Base-by-base conservation (phyloP, 2,329 filamentous ascomycete genomes). In the Curvularia hawaiiensis region DNA sequence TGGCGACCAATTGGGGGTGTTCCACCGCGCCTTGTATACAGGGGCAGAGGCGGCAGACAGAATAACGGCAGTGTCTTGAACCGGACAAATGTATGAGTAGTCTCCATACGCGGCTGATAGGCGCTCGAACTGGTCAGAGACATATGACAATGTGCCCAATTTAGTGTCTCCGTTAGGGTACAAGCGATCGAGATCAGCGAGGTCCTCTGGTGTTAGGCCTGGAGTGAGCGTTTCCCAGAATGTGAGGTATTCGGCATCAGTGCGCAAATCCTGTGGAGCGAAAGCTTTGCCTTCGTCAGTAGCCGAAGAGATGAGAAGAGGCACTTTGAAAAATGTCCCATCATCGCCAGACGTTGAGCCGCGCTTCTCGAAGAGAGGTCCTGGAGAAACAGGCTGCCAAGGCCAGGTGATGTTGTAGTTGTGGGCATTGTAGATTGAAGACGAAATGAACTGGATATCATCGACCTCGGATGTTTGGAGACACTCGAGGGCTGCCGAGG, bases 381-480 rank as follows among this genome's bases (percentile, higher is more conserved):
- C 80, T 0, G 79, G 79, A 0, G 80, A 78, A 0, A 78, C 77
- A 1, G 81, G 81, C 50, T 83, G 81, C 67, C 80, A 83, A 0
- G 81, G 80, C 80, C 80, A 83, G 0, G 79, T 82, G 26, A 79
- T 67, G 38, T 74, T 74, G 16, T 75, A 73, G 4, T 77, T 66
- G 4, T 77, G 77, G 0, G 76, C 72, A 2, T 72, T 64, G 54
- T 76, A 81, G 3, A 81, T 53, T 20, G 74, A 72, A 0, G 72
- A 70, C 35, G 78, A 79, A 18, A 78, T 65, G 44, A 75, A 54
- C 56, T 76, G 74, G 38, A 83, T 78, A 1, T 72, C 69, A 3
- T 63, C 53, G 2, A 79, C 66, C 11, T 79, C 72, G 0, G 74
- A 77, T 1, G 63, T 60, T 4, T 76, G 75, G 1, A 83, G 68